Base-by-base conservation (phyloP, 2,329 filamentous ascomycete genomes). In the Neonectria magnoliae region DNA sequence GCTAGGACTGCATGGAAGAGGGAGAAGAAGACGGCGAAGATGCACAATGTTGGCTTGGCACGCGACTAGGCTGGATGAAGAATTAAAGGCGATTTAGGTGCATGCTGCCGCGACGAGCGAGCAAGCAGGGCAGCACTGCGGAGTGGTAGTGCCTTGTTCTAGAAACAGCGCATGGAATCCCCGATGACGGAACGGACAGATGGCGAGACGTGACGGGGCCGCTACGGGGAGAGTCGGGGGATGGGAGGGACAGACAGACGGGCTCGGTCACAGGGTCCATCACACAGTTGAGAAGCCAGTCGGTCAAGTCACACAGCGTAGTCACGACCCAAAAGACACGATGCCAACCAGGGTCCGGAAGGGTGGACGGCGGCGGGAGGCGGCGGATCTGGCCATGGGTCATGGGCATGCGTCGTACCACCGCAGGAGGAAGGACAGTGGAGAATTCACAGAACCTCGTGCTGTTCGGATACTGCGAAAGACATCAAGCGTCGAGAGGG, bases 181-280 rank as follows among this genome's bases (percentile, higher is more conserved):
- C 22, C 22, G 22, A 25, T 25, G n/a, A 41, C 18, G 42, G 10
- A 25, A 25, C 42, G 22, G 42, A 45, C 42, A 22, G 13, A 45
- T 14, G 2, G 44, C 44, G 6, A 50, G 29, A 29, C 53, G 22
- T 25, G 13, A 33, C n/a, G 31, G 42, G 14, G 53, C 44, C 18
- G 11, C 25, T 6, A 63, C 60, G 60, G 60, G 60, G 18, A 63
- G 60, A 63, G 33, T 63, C 60, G 55, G 60, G 53, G 60, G n/a
- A 36, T 57, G 9, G 25, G 25, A 6, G 1, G 25, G 25, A 25
- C 25, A 25, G 25, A 6, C 25, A 22, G 33, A 36, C 33, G 13
- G 36, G 36, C 29, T 31, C 29, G 1, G 29, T 31, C 29, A 38
- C 36, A 38, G 36, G 36, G 11, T 38, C 36, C 16, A 14, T 38